A percentile compares a stretch with the other conserved stretches of the same genome.
Conservation (phyloP, 2,329 filamentous ascomycete genomes). For the Fusarium sp. region DNA sequence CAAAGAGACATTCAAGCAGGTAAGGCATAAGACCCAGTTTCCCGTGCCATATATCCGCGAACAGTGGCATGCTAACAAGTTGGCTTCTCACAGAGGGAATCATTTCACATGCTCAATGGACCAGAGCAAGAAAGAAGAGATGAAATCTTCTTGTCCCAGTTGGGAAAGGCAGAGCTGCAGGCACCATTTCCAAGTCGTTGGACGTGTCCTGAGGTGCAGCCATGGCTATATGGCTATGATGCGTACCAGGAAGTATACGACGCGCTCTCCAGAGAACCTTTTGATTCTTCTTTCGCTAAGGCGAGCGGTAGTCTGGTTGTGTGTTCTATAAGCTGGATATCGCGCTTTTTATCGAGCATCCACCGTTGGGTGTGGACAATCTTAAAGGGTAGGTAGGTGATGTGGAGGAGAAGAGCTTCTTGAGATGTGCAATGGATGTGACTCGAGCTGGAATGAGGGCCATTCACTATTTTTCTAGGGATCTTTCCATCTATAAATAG, state of each 20-base stretch:
- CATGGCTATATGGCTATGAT: slow-evolving; percentile 75
- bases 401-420: background rate
- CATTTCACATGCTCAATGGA: slow-evolving; percentile 60
- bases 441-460: background rate
- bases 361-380: slow-evolving; percentile 1
- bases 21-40: background rate
- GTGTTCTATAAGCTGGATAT: background rate
- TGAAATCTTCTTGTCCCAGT: slow-evolving; percentile 65
- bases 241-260: slow-evolving; percentile 41
- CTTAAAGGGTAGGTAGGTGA: background rate
- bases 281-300: background rate
- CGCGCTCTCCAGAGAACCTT: background rate
- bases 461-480: background rate
- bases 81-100: slow-evolving; percentile 55
- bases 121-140: slow-evolving; percentile 61
- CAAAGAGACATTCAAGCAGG: slow-evolving; percentile 69
- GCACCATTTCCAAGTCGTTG: slow-evolving; percentile 68
- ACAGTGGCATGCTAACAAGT: background rate
- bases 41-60: no score
- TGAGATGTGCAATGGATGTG: background rate
- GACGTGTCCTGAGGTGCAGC: slow-evolving; percentile 72
- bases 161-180: slow-evolving; percentile 61
- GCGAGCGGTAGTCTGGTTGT: background rate
- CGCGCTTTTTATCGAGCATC: background rate
- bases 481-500: no score